phyloP scores from a whole-genome alignment of 371 early-diverging fungal genomes.

The Vittaforma corneae region DNA sequence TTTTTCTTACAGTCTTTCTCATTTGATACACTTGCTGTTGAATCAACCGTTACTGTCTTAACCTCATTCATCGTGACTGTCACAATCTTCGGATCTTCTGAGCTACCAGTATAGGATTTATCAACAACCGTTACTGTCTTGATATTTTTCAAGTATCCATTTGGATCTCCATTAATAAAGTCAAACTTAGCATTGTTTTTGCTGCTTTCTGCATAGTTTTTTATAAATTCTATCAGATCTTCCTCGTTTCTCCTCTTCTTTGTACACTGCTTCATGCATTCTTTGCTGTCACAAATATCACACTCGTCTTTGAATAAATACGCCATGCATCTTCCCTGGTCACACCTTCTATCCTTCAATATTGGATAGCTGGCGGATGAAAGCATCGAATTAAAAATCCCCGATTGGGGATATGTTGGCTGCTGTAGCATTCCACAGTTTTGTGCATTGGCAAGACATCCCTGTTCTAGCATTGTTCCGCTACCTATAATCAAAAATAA shows the following conservation, averaged over 20 bases:
- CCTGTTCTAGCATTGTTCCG: too few species aligned
- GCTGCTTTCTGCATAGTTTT: neutral
- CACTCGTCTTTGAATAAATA: conserved; percentile 22
- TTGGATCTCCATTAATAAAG: neutral
- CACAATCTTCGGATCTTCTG: neutral
- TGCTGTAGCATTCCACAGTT: too few species aligned
- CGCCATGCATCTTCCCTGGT: neutral
- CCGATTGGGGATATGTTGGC: neutral
- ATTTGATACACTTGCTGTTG: neutral
- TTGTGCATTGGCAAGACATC: too few species aligned
- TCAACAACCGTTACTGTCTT: neutral
- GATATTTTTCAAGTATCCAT: neutral
- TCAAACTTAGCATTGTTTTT: neutral
- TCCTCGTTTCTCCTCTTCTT: conserved; percentile 6
- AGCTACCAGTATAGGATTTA: too few species aligned
- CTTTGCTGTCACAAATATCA: conserved; percentile 9
- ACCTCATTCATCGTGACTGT: conserved; percentile 14
- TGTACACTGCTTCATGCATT: neutral
- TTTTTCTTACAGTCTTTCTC: conserved; percentile 2
- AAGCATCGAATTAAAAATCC: neutral
- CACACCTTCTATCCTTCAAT: conserved; percentile 6
- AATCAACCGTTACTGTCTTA: conserved; percentile 18
- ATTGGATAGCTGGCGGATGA: neutral
- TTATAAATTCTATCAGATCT: conserved; percentile 15
- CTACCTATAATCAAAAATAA: too few species aligned